Percentiles rank a stretch among this genome's conserved stretches.
These are phyloP conservation scores for Linum lewisii DNA, from an alignment of 345 rosid genomes.

Conservation along the genomic window DNA sequence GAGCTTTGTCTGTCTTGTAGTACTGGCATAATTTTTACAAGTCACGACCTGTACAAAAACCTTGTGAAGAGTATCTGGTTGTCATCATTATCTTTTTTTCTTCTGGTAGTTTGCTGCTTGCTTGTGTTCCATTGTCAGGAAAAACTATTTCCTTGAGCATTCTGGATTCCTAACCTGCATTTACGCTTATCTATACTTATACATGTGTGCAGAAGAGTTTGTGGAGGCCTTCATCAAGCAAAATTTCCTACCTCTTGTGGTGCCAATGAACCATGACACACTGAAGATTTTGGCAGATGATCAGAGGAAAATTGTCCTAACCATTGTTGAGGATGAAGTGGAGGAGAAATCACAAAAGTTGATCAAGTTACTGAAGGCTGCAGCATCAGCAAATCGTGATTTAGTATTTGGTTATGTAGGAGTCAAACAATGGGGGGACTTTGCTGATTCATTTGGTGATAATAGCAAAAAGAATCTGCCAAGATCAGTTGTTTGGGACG, in stretches of 20 bases:
- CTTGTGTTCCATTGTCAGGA: not conserved
- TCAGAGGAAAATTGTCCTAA: conserved; percentile 66
- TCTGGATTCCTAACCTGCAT: not conserved
- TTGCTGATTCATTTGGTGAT: conserved; percentile 62
- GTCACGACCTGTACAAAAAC: no score
- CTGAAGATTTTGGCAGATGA: conserved; percentile 75
- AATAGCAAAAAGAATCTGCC: conserved; percentile 53
- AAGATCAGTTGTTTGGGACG: conserved; percentile 79
- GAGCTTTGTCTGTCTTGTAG: no score
- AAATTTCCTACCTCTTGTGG: conserved; percentile 63
- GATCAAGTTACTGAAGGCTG: conserved; percentile 63
- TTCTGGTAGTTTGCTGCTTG: not conserved
- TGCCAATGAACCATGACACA: conserved; percentile 69
- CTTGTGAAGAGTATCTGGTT: no score
- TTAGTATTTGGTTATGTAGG: conserved; percentile 85
- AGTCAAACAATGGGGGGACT: conserved; percentile 63
- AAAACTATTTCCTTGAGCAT: not conserved
- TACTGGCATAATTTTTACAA: no score
- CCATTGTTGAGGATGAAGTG: conserved; percentile 66
- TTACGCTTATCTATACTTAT: not conserved
- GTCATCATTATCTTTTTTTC: not conserved
- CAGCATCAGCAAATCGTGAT: conserved; percentile 88
- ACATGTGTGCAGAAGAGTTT: conserved; percentile 46
- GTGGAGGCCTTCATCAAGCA: conserved; percentile 76
- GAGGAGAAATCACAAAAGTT: conserved; percentile 52